Evolutionary conservation across 2,329 filamentous ascomycete species (phyloP), one percentile per base, ranked within the genome.

Genomic region (Diplocarpon mali): DNA sequence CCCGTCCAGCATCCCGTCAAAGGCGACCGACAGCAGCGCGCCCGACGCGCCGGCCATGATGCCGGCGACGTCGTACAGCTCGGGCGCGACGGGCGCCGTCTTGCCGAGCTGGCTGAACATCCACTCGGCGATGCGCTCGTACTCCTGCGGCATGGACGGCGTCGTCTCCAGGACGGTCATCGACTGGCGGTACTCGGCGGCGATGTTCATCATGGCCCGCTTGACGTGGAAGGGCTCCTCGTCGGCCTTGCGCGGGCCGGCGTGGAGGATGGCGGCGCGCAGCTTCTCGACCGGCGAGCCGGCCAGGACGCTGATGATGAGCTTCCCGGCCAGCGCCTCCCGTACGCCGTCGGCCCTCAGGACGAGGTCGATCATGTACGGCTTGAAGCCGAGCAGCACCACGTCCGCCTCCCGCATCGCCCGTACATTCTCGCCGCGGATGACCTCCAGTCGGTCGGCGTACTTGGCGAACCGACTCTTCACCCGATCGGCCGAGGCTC

Each of bases 171-270:
- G 81, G 42, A 92, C 78, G 1, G 82, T 89, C 82, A 92, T 92
- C 53, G 77, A 81, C 63, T 93, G 79, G 32, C 86, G 70, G 45
- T 92, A 80, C 40, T 85, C 72, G 16, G 80, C 80, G 9, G 86
- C 86, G 0, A 85, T 87, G 67, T 93, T 94, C 55, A 85, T 85
- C 76, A 93, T 87, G 44, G 83, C 85, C 31, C 86, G 73, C 12
- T 92, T 79, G 41, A 93, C 72, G 34, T 75, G 70, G 62, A 76
- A 81, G 9, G 44, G 31, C 2, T 46, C 35, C 24, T 40, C 39
- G 5, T 42, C 38, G 3, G 10, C 32, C 2, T 12, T 36, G 24
- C 2, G 28, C 3, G 35, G 30, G 2, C 38, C 31, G 3, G 14
- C 13, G 2, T 15, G 24, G 14, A 31, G 40, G 6, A 48, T 88